Evolutionary conservation across 2,329 filamentous ascomycete species (phyloP).

Genomic region (Ophiobolus disseminans): DNA sequence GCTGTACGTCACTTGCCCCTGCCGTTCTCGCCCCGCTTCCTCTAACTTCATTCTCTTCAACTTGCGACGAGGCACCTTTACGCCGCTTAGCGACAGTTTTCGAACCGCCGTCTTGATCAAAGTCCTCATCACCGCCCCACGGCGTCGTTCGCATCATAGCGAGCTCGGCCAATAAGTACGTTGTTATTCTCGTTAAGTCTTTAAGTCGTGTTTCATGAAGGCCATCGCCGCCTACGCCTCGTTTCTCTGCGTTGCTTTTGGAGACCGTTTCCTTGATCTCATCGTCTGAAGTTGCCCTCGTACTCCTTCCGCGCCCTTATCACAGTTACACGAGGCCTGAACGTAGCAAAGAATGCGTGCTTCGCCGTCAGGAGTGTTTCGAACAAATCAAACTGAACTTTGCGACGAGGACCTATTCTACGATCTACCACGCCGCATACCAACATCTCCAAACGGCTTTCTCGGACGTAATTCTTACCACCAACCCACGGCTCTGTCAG

Average conservation of each 20-base stretch:
- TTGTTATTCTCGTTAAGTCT: slow-evolving; percentile 1
- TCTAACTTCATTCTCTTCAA: background rate
- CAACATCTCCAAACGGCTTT: slow-evolving; percentile 4
- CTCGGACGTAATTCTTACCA: slow-evolving; percentile 2
- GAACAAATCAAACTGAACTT: too few relatives aligned
- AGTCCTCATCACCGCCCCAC: slow-evolving; percentile 1
- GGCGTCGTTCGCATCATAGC: slow-evolving; percentile 2
- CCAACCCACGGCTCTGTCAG: slow-evolving; percentile 3
- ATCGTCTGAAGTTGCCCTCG: too few relatives aligned
- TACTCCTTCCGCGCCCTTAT: too few relatives aligned
- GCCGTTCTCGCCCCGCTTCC: slow-evolving; percentile 4
- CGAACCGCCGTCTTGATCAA: slow-evolving; percentile 1
- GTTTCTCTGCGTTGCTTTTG: background rate
- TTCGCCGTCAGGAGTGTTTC: too few relatives aligned
- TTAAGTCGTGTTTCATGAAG: slow-evolving; percentile 2
- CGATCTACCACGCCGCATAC: slow-evolving; percentile 3
- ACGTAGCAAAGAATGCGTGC: too few relatives aligned
- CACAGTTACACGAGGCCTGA: too few relatives aligned
- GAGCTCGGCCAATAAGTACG: slow-evolving; percentile 4
- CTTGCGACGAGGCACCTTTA: slow-evolving; percentile 1
- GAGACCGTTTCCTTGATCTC: background rate
- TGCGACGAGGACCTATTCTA: background rate
- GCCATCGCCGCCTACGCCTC: background rate
- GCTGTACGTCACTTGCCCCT: slow-evolving; percentile 3
- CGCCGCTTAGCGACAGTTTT: background rate